Evolutionary conservation across 345 rosid species (phyloP).

Genomic region (thale cress (Arabidopsis thaliana)): TAIR10.1 NC_003075.7:16897501-16898000

Average conservation of each 20-base stretch:
- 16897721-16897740: conserved; percentile 38
- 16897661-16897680: conserved; percentile 84
- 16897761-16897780: not conserved
- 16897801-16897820: conserved; percentile 42
- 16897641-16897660: conserved; percentile 75
- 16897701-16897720: conserved; percentile 78
- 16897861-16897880: conserved; percentile 82
- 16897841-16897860: conserved; percentile 76
- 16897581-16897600: conserved; percentile 83
- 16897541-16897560: conserved; percentile 21
- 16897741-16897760: not conserved
- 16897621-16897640: conserved; percentile 78
- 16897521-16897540: not conserved
- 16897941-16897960: conserved; percentile 64
- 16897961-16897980: not conserved
- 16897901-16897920: conserved; percentile 85
- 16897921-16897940: conserved; percentile 81
- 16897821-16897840: conserved; percentile 83
- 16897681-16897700: conserved; percentile 76
- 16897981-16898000: not conserved
- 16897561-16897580: conserved; percentile 55
- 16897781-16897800: not conserved
- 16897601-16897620: conserved; percentile 82
- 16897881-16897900: conserved; percentile 72
- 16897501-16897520: not conserved